A percentile compares a stretch with the other conserved stretches of the same genome.
phyloP scores from a whole-genome alignment of 306 rosid genomes.

The Cicer chorassanicum region DNA sequence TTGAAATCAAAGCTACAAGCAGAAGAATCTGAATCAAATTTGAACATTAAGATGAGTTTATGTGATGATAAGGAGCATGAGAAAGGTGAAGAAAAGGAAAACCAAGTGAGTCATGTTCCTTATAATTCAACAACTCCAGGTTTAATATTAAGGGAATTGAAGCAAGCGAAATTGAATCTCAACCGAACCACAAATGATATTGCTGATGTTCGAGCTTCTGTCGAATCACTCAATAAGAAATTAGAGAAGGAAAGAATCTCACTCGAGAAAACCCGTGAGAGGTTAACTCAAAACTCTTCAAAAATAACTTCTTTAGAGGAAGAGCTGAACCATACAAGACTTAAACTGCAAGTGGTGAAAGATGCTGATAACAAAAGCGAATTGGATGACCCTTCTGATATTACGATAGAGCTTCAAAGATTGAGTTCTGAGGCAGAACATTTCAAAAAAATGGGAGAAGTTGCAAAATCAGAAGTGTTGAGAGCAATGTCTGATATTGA shows the following conservation, averaged over 20 bases:
- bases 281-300: constrained; percentile 67
- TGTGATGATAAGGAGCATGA: constrained; percentile 36
- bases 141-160: constrained; percentile 73
- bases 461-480: constrained; percentile 63
- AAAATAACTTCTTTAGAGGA: constrained; percentile 76
- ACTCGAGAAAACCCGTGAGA: constrained; percentile 81
- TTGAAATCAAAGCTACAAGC: constrained; percentile 51
- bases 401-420: constrained; percentile 70
- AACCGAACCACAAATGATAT: constrained; percentile 74
- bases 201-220: constrained; percentile 80
- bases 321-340: constrained; percentile 75
- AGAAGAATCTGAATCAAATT: constrained; percentile 47
- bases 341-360: constrained; percentile 66
- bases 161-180: constrained; percentile 83
- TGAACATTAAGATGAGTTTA: constrained; percentile 31
- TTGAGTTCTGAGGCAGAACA: constrained; percentile 74
- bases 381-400: constrained; percentile 56
- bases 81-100: constrained; percentile 65
- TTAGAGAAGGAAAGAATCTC: constrained; percentile 74
- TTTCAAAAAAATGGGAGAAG: constrained; percentile 78
- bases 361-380: constrained; percentile 58
- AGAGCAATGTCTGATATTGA: constrained; percentile 79
- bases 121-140: constrained; percentile 55
- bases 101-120: constrained; percentile 48
- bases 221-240: constrained; percentile 70